These are phyloP conservation scores for Penicillium chermesinum DNA, from an alignment of 495 filamentous ascomycete species.

Conservation along the genomic window DNA sequence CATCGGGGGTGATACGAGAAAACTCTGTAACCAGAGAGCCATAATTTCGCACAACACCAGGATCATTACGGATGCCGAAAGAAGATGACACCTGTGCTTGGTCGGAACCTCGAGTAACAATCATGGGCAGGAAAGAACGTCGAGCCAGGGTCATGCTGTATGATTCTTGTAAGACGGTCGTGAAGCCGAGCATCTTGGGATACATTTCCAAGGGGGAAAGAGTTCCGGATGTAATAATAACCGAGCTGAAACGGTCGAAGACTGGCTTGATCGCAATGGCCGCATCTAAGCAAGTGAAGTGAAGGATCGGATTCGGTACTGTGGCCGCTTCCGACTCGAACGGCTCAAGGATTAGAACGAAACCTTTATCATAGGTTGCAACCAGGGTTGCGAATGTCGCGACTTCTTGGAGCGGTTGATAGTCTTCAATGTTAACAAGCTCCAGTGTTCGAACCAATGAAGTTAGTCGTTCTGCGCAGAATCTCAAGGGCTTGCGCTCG, in stretches of 20 bases:
- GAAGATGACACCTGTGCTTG: slow-evolving; percentile 85
- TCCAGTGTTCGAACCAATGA: slow-evolving; percentile 94
- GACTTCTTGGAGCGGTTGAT: slow-evolving; percentile 93
- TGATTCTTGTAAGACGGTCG: slow-evolving; percentile 87
- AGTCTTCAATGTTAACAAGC: slow-evolving; percentile 96
- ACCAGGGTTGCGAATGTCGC: slow-evolving; percentile 98
- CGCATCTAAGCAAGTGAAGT: slow-evolving; percentile 95
- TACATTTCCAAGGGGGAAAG: slow-evolving; percentile 98
- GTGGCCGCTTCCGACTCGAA: slow-evolving; percentile 94
- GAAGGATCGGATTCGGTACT: slow-evolving; percentile 90
- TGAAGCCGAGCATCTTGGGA: slow-evolving; percentile 95
- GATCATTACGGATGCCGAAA: slow-evolving; percentile 93
- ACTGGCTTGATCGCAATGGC: slow-evolving; percentile 98
- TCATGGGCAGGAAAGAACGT: slow-evolving; percentile 94
- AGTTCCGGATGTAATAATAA: slow-evolving; percentile 98
- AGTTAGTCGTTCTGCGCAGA: slow-evolving; percentile 91
- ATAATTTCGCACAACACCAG: slow-evolving; percentile 90
- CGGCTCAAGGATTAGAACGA: slow-evolving; percentile 91
- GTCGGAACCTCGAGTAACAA: slow-evolving; percentile 91
- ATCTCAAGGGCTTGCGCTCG: slow-evolving; percentile 91
- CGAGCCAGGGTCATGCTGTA: slow-evolving; percentile 95
- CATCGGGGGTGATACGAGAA: slow-evolving; percentile 88
- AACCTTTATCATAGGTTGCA: slow-evolving; percentile 96
- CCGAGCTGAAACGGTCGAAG: slow-evolving; percentile 93
- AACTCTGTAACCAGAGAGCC: slow-evolving; percentile 91